A percentile compares a stretch with the other conserved stretches of the same genome.
These are phyloP conservation scores for Metschnikowia aberdeeniae DNA, from an alignment of 805 yeast genomes.

Conservation along the genomic window DNA sequence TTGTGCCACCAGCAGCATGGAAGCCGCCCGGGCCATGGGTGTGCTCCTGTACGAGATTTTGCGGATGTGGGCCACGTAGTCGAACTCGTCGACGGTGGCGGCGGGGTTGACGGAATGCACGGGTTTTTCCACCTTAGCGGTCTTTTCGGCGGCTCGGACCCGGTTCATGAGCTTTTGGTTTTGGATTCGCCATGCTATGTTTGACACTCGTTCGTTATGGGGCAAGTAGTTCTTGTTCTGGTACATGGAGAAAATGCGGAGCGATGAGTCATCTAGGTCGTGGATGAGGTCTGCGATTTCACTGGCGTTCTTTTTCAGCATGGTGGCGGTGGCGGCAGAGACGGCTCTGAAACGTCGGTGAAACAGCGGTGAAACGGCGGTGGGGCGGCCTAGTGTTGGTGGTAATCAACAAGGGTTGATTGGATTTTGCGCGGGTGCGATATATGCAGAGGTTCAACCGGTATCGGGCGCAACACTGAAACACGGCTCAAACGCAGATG, in stretches of 20 bases:
- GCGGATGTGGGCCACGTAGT: constrained; percentile 44
- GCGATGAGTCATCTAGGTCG: constrained; percentile 35
- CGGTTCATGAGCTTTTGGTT: constrained; percentile 27
- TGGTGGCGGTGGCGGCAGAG: not conserved
- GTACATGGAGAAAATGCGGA: constrained; percentile 39
- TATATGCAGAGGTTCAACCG: not conserved
- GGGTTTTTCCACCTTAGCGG: constrained; percentile 1
- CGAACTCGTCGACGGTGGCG: constrained; percentile 38
- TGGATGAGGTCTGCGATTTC: constrained; percentile 21
- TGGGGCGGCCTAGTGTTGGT: not conserved
- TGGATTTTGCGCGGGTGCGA: constrained; percentile 2
- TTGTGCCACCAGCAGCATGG: not conserved
- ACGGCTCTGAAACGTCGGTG: not conserved
- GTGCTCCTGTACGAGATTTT: constrained; percentile 26
- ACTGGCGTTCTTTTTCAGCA: not conserved
- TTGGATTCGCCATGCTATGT: constrained; percentile 45
- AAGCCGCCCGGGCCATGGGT: not conserved
- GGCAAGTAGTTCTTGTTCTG: constrained; percentile 39
- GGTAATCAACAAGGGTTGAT: not conserved
- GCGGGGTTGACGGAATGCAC: constrained; percentile 14
- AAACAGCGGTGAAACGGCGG: not conserved
- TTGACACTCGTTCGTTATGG: constrained; percentile 38
- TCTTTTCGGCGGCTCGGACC: constrained; percentile 3
- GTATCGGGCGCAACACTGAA: not conserved
- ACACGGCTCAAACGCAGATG: not conserved